Base-by-base conservation (phyloP, 805 yeast genomes). In the Saccharomycopsis microspora region DNA sequence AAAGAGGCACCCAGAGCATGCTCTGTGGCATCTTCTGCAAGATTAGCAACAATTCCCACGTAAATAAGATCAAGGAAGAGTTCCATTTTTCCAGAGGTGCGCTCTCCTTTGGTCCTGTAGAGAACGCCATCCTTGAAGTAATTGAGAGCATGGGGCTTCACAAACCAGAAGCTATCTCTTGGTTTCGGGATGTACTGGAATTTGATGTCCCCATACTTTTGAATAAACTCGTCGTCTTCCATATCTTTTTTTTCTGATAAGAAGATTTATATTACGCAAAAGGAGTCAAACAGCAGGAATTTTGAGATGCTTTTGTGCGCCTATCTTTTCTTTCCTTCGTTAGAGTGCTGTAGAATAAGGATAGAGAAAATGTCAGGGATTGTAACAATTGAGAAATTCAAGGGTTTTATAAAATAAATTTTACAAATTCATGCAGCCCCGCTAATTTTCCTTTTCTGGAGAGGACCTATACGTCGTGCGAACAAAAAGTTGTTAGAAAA, bases 21-120 rank as follows among this genome's bases (percentile, higher is more conserved):
- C 48, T 71, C 75, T 4, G 74, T 66, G 0, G 80, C 80, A 40
- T 61, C 61, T 4, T 74, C 67, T 0, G 85, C 83, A 41, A 78
- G 60, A 48, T 76, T 76, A 28, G 82, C 75, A 32, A 76, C 75
- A 42, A 80, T 73, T 3, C 82, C 85, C 52, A 79, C 85, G 56
- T 78, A 79, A 51, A 78, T 62, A 61, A 80, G 67, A 59, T 80
- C 85, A 44, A 79, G 59, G 54, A 80, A 80, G 60, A 80, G 67
- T 57, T 80, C 85, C 10, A 74, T 66, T 44, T 69, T 69, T 1
- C 70, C 68, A 9, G 78, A 68, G 0, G 74, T 62, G 32, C 84
- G 59, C 56, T 79, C 84, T 9, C 70, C 71, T 52, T 65, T 69
- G 2, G 84, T 78, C 11, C 84, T 62, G 57, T 66, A 76, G 29